Evolutionary conservation across 2,329 filamentous ascomycete genomes (phyloP), one percentile per base, ranked within the genome.

Genomic region (Acarospora socialis): DNA sequence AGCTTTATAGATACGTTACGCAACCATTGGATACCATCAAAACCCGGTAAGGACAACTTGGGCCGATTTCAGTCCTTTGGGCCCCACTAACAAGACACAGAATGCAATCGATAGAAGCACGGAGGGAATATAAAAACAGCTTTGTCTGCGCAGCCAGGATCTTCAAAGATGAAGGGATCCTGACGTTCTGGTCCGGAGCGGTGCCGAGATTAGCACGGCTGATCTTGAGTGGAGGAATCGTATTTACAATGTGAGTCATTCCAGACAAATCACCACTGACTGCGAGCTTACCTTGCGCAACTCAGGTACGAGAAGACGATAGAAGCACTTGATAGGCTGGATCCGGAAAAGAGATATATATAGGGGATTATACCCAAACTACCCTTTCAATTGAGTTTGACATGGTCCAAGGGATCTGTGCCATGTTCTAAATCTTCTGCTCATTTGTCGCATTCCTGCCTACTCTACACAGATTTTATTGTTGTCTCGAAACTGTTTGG

Each of bases 81-180:
- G 12, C 23, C 15, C 7, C 21, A 10, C 4, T 12, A 20, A 13
- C 9, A n/a, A 17, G 6, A 17, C 27, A 30, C 37, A 68, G 83
- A 40, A 98, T 98, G 90, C 90, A 98, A 68, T 92, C 83, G 44
- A 77, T 94, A 39, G 83, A 94, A 55, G 82, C 87, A 20, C 71
- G 70, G 40, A 63, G 60, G 25, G 60, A 77, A 38, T 98, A 98
- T 52, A 84, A 80, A 51, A 94, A 92, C 58, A 90, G 78, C 46
- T 69, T 92, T 43, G 70, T 75, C 28, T 98, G 90, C 54, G 86
- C 80, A 0, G 66, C 70, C 7, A 67, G 77, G 48, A 92, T 98
- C 43, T 79, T 90, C 54, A 81, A 74, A 57, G 75, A 94, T 32
- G 90, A 98, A 58, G 87, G 90, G 2, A 34, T 95, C 8, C 53